Percentiles rank a stretch among this genome's conserved stretches.
phyloP scores from a whole-genome alignment of 2,329 filamentous ascomycete species.

The Diaporthe sp. region DNA sequence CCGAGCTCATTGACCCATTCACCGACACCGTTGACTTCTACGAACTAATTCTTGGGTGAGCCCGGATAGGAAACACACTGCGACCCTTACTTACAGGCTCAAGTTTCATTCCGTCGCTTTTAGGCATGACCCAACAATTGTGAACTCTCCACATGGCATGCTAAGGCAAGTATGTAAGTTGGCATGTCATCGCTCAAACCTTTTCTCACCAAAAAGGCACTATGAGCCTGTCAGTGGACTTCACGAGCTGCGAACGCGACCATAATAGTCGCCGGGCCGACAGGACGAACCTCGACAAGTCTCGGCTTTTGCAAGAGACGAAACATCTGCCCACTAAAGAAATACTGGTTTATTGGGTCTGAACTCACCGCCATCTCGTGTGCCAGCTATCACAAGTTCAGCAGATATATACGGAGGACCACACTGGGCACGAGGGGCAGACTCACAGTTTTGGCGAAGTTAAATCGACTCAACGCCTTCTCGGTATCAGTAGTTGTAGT shows the following conservation, averaged over 20 bases:
- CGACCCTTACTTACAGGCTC: slow-evolving; percentile 2
- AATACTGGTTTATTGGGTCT: background rate
- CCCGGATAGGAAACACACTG: accelerated
- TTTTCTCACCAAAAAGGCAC: background rate
- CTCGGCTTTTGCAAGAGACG: background rate
- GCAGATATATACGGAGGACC: background rate
- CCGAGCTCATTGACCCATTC: background rate
- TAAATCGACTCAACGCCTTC: slow-evolving; percentile 1
- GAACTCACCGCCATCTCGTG: slow-evolving; percentile 12
- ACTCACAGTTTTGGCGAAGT: slow-evolving; percentile 11
- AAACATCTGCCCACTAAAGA: accelerated
- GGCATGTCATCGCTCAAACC: background rate
- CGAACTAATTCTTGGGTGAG: background rate
- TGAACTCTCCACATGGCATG: slow-evolving; percentile 2
- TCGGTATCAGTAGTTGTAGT: background rate
- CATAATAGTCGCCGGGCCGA: no score
- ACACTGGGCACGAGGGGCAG: no score
- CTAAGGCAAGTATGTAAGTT: background rate
- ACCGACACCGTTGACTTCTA: background rate
- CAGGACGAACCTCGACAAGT: background rate
- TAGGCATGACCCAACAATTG: no score
- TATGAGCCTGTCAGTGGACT: background rate
- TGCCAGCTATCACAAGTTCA: background rate
- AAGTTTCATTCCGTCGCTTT: no score
- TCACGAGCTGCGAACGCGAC: no score